Conservation (phyloP, 495 filamentous ascomycete species). For the Trichoderma erinaceum region DNA sequence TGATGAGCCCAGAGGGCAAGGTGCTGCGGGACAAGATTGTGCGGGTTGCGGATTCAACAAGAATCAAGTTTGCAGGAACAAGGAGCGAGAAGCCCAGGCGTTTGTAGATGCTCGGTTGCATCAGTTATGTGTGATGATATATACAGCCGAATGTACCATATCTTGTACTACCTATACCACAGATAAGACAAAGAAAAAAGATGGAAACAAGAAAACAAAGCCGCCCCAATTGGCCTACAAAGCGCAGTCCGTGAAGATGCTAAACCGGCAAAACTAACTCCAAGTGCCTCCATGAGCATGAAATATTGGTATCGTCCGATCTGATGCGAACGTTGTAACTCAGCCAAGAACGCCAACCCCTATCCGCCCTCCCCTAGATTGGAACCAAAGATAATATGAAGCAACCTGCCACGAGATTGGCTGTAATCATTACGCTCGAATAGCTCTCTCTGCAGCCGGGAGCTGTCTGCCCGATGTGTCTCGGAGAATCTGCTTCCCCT, state of each 20-base stretch:
- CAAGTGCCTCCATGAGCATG: not conserved
- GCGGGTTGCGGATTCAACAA: slow-evolving; percentile 74
- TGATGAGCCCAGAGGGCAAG: slow-evolving; percentile 79
- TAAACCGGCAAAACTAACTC: not conserved
- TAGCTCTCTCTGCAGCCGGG: slow-evolving; percentile 36
- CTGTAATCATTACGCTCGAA: not conserved
- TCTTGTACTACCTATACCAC: slow-evolving; percentile 15
- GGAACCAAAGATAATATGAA: not conserved
- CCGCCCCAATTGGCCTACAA: not conserved
- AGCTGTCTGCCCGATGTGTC: slow-evolving; percentile 21
- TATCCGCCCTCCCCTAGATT: not conserved
- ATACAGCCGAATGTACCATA: slow-evolving; percentile 14
- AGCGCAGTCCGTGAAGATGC: not conserved
- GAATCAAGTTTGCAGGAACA: slow-evolving; percentile 92
- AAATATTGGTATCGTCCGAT: slow-evolving; percentile 9
- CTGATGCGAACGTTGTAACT: not conserved
- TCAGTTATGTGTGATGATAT: slow-evolving; percentile 4
- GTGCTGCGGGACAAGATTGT: slow-evolving; percentile 61
- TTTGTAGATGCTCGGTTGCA: slow-evolving; percentile 32
- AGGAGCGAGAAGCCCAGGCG: slow-evolving; percentile 75
- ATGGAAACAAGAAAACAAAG: not conserved
- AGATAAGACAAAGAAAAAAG: not conserved
- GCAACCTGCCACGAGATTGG: not conserved
- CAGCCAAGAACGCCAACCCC: not conserved
- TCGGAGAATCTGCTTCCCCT: slow-evolving; percentile 24